Evolutionary conservation across 2,329 filamentous ascomycete genomes (phyloP), one percentile per base, ranked within the genome.

Genomic region (Phoma sp.): DNA sequence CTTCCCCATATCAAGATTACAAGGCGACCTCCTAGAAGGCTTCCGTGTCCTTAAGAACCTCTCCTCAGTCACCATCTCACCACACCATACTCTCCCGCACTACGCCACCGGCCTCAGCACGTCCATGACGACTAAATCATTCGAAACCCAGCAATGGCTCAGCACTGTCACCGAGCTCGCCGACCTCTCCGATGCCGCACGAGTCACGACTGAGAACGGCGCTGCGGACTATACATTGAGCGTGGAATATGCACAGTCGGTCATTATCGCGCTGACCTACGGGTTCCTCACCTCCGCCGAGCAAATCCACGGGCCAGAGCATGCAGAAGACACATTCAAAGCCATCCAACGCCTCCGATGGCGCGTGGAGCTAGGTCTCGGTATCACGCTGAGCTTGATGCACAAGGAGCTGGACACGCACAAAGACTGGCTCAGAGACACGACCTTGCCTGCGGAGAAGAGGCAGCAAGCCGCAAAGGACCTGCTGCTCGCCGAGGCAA

Each of bases 21-120:
- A 74, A 35, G 72, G 70, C 24, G 72, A 74, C 45, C 43, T 74
- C 2, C 61, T 74, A 13, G 72, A 74, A 55, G 57, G 62, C 0
- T 74, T 72, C 51, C 61, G 72, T 13, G 46, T 71, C 2, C 56
- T 74, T 2, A 60, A 59, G 0, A 61, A 63, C 13, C 40, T 74
- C 29, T 60, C 62, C 8, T 46, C 33, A 13, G 72, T 67, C 4
- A 58, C 52, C 0, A 51, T 74, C 3, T 53, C 64, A 1, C 19
- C 49, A 3, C 48, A 52, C 17, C 57, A 71, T 31, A 43, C 72
- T 8, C 57, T 74, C 0, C 61, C 60, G 0, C 61, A 65, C 7
- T 74, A 71, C 25, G 62, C 65, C 8, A 51, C 65, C 32, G 69
- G 64, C 0, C 47, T 74, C 15, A 43, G 63, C 43, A 29, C 39